Conservation (phyloP, 257 asterid species). For the Solanum piurae region DNA sequence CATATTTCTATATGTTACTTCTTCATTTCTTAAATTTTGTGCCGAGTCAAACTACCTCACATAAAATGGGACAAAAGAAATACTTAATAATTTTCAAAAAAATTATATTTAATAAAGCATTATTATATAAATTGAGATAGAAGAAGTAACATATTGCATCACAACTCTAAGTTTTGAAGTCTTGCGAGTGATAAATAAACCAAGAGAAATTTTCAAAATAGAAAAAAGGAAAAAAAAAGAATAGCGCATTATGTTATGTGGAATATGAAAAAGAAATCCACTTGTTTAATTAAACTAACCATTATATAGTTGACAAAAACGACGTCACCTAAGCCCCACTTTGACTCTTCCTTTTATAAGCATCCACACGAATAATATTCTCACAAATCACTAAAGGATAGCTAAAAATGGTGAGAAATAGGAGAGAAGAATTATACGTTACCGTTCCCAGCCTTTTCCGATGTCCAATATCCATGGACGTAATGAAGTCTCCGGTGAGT, state of each 20-base stretch:
- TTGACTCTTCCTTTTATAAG: constrained; percentile 12
- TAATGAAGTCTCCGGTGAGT: constrained; percentile 90
- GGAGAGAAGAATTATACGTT: constrained; percentile 41
- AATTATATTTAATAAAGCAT: not conserved
- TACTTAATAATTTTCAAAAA: no score
- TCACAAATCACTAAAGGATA: not conserved
- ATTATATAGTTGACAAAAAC: constrained; percentile 26
- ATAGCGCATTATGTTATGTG: not conserved
- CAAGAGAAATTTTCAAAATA: not conserved
- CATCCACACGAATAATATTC: not conserved
- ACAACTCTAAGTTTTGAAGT: not conserved
- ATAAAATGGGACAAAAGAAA: no score
- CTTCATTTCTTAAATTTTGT: no score
- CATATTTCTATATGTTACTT: no score
- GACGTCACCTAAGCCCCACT: constrained; percentile 21
- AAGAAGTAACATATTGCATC: not conserved
- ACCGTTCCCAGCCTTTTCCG: constrained; percentile 71
- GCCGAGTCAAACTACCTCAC: no score
- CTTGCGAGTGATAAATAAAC: not conserved
- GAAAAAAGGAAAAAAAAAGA: not conserved
- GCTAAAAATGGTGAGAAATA: constrained; percentile 1
- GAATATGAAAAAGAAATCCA: not conserved
- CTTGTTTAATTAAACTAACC: constrained; percentile 1
- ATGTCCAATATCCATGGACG: constrained; percentile 94
- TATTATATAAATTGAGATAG: not conserved